Evolutionary conservation across 1,139 yeast genomes (phyloP), one percentile per base, ranked within the genome.

Genomic region (Candida mesenterica): DNA sequence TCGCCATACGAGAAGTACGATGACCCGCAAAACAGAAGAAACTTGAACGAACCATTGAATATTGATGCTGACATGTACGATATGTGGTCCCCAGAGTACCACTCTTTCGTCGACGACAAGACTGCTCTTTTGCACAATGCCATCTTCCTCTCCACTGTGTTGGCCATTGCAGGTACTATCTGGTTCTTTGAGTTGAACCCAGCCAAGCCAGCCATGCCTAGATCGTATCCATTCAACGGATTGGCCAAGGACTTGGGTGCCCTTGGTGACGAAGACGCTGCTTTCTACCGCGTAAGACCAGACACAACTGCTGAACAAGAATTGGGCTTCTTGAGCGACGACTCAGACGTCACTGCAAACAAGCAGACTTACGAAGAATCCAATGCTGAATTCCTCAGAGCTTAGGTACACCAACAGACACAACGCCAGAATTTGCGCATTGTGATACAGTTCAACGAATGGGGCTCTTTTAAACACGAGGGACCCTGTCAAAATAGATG

Each of bases 11-110:
- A 62, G 42, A 80, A 77, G 55, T 87, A 82, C 61, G 95, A 86
- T 56, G 94, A 85, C 59, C 87, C 70, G 52, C 95, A 86, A 62
- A 77, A 80, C 58, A 77, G 92, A 67, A 80, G 95, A 65, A 85
- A 86, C 68, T 65, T 75, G 47, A 76, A 77, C 45, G 92, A 87
- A 46, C 87, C 89, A 29, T 61, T 84, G 43, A 77, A 80, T 53
- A 78, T 79, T 37, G 77, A 81, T 48, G 85, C 81, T 48, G 96
- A 87, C 54, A 64, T 76, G 57, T 71, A 81, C 54, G 92, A 87
- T 57, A 75, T 85, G 70, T 87, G 95, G 95, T 79, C 95, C 9
- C 95, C 95, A 14, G 95, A 86, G 54, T 75, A 80, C 53, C 80
- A 70, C 57, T 79, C 79, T 50, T 59, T 68, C 32, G 84, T 79